Percentiles rank a stretch among this genome's conserved stretches.
Conservation (phyloP, 805 yeast species). For the Cyberlindnera xishuangbannaensis region DNA sequence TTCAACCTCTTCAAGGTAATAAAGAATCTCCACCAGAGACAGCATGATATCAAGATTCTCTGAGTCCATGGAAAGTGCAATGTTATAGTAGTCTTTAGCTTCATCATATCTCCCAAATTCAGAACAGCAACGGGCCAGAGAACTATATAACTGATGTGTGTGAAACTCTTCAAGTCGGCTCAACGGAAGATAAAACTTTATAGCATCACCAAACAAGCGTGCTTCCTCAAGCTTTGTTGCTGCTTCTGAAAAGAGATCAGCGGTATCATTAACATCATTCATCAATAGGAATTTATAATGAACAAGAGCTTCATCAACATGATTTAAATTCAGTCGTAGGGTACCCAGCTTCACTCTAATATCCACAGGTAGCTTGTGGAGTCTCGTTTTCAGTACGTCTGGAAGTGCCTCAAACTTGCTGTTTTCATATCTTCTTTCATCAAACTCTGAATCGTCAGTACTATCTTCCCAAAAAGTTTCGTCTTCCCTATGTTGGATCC, state of each 20-base stretch:
- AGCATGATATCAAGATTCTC: slow-evolving; percentile 67
- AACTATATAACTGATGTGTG: slow-evolving; percentile 39
- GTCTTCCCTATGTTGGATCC: slow-evolving; percentile 68
- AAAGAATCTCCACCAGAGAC: slow-evolving; percentile 76
- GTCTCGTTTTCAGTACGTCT: slow-evolving; percentile 30
- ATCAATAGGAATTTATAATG: slow-evolving; percentile 61
- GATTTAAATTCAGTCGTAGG: slow-evolving; percentile 59
- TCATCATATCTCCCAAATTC: slow-evolving; percentile 64
- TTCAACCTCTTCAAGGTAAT: slow-evolving; percentile 54
- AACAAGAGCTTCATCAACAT: slow-evolving; percentile 60
- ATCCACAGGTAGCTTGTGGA: slow-evolving; percentile 69
- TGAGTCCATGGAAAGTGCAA: slow-evolving; percentile 51
- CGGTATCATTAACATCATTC: slow-evolving; percentile 52
- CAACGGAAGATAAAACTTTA: slow-evolving; percentile 56
- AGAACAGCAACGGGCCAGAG: slow-evolving; percentile 72
- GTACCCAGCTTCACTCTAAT: slow-evolving; percentile 77
- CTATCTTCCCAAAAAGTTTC: slow-evolving; percentile 40
- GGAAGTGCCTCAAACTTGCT: slow-evolving; percentile 37
- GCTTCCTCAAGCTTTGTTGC: slow-evolving; percentile 67
- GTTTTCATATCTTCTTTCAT: slow-evolving; percentile 53
- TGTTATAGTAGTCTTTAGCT: slow-evolving; percentile 55
- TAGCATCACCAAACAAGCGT: slow-evolving; percentile 71
- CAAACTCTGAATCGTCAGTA: slow-evolving; percentile 77
- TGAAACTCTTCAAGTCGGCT: slow-evolving; percentile 47
- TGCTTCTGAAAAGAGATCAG: slow-evolving; percentile 72